phyloP scores from a whole-genome alignment of 495 filamentous ascomycete genomes.

The Hypomontagnella submonticulosa region DNA sequence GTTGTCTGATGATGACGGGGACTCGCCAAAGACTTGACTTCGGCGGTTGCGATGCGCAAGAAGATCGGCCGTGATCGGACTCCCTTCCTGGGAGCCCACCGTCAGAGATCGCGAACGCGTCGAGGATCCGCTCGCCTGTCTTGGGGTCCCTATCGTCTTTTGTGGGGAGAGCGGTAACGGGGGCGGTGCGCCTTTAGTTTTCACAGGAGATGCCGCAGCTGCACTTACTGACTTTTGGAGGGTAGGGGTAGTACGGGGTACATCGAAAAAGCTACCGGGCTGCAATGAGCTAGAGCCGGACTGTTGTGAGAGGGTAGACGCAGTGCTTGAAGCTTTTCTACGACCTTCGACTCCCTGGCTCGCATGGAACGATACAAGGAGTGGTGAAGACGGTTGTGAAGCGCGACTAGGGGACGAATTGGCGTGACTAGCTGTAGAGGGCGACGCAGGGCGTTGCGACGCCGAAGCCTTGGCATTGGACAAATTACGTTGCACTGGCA shows the following conservation, averaged over 20 bases:
- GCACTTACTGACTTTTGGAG: conserved; percentile 68
- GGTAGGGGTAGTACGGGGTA: conserved; percentile 67
- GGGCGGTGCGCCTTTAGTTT: conserved; percentile 68
- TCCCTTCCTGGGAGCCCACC: conserved; percentile 92
- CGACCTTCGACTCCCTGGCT: conserved; percentile 63
- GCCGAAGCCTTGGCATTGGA: conserved; percentile 73
- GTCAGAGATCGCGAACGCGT: conserved; percentile 86
- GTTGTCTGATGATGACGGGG: conserved; percentile 96
- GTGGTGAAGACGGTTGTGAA: conserved; percentile 94
- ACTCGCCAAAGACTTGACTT: conserved; percentile 95
- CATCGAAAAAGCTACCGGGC: conserved; percentile 78
- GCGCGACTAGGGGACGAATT: conserved; percentile 87
- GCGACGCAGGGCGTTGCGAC: conserved; percentile 83
- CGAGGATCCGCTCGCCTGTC: conserved; percentile 58
- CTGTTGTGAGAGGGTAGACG: conserved; percentile 83
- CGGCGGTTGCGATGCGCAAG: conserved; percentile 84
- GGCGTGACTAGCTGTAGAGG: conserved; percentile 78
- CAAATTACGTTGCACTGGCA: conserved; percentile 81
- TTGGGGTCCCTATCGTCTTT: conserved; percentile 60
- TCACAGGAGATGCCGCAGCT: conserved; percentile 81
- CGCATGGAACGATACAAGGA: conserved; percentile 91
- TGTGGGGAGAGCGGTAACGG: conserved; percentile 62
- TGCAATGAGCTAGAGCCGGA: conserved; percentile 74
- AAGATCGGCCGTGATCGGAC: conserved; percentile 72
- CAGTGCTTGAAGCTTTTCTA: conserved; percentile 82